These are phyloP conservation scores for Fraxinus americana DNA, from an alignment of 257 asterid genomes.

Conservation along the genomic window DNA sequence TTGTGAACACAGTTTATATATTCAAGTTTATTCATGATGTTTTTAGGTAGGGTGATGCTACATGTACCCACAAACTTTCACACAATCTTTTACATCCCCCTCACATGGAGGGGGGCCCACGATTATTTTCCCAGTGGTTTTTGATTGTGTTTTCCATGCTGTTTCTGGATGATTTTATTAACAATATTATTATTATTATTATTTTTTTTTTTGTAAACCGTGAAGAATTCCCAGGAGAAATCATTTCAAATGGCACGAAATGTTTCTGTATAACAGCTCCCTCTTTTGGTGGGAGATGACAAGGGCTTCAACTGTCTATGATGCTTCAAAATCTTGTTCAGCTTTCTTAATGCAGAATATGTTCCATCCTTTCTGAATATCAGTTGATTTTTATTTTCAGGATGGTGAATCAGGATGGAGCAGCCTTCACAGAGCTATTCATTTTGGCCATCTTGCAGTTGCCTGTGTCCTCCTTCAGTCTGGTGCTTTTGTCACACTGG, in stretches of 20 bases:
- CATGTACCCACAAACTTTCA: too few relatives aligned
- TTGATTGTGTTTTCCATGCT: conserved; percentile 6
- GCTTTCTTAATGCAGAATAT: conserved; percentile 16
- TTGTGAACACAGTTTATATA: neutral
- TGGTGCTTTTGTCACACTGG: conserved; percentile 72
- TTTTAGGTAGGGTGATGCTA: neutral
- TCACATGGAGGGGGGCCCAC: too few relatives aligned
- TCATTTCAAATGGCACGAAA: conserved; percentile 2
- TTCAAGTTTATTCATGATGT: neutral
- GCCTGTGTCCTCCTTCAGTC: conserved; percentile 86
- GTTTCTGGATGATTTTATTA: neutral
- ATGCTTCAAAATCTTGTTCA: conserved; percentile 16
- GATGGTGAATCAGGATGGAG: conserved; percentile 99
- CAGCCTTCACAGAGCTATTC: conserved; percentile 94
- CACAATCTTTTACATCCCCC: too few relatives aligned
- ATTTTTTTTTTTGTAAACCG: too few relatives aligned
- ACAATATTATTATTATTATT: neutral
- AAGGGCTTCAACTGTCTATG: conserved; percentile 19
- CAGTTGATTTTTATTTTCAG: conserved; percentile 41
- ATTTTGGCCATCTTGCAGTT: conserved; percentile 93
- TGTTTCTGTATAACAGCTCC: conserved; percentile 11
- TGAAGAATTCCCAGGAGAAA: neutral
- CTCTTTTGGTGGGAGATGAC: conserved; percentile 24
- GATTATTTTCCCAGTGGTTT: neutral
- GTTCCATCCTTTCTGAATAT: conserved; percentile 20